These are phyloP conservation scores for Escallonia herrerae DNA, from an alignment of 129 eudicot species.

Conservation along the genomic window DNA sequence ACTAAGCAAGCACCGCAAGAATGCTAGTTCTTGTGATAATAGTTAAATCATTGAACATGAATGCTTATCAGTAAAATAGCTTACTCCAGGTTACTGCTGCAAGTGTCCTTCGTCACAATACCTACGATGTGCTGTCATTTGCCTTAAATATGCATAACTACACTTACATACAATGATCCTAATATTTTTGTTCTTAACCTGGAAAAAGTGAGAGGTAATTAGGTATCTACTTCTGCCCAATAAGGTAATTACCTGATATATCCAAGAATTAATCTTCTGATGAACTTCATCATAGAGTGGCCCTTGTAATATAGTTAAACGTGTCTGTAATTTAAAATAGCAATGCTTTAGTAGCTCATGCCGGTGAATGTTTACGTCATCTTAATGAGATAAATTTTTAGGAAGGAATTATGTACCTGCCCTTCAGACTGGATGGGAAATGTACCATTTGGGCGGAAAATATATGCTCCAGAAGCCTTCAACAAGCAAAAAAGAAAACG, in stretches of 20 bases:
- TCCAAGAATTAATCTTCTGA: slow-evolving; percentile 42
- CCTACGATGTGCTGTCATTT: too few species aligned
- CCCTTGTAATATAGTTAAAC: slow-evolving; percentile 35
- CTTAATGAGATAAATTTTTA: neutral
- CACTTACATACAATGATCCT: neutral
- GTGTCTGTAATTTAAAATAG: slow-evolving; percentile 17
- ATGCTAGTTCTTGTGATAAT: too few species aligned
- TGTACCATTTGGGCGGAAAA: slow-evolving; percentile 26
- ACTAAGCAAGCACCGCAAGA: too few species aligned
- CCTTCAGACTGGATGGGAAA: slow-evolving; percentile 23
- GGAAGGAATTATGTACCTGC: neutral
- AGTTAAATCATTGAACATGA: neutral
- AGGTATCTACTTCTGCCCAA: too few species aligned
- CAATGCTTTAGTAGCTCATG: neutral
- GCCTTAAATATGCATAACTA: neutral
- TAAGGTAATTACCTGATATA: slow-evolving; percentile 43
- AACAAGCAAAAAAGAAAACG: neutral
- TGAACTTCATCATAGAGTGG: slow-evolving; percentile 55
- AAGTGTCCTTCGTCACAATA: too few species aligned
- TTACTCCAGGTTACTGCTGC: too few species aligned
- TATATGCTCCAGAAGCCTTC: slow-evolving; percentile 33
- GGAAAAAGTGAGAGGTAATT: too few species aligned
- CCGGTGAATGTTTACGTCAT: neutral
- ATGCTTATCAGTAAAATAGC: neutral
- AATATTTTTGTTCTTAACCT: too few species aligned